Conservation (phyloP, 345 rosid species). For the Syzygium oleosum region DNA sequence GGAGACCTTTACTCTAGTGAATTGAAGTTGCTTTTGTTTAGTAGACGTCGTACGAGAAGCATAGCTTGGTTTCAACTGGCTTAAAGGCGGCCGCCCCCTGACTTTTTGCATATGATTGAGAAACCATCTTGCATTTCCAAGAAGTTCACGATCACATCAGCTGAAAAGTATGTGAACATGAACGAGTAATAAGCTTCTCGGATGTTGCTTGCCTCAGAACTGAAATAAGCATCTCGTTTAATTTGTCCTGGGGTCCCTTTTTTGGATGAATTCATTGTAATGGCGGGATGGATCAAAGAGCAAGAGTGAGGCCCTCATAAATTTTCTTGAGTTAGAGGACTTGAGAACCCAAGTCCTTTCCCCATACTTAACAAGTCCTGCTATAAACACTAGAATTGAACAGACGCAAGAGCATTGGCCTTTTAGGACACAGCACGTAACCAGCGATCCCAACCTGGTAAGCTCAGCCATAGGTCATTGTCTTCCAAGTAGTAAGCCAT, state of each 20-base stretch:
- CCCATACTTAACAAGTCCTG: background rate
- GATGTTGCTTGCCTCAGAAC: background rate
- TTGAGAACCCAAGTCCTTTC: background rate
- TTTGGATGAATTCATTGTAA: background rate
- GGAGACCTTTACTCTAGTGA: background rate
- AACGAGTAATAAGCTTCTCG: background rate
- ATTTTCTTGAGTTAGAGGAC: background rate
- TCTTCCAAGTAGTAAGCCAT: background rate
- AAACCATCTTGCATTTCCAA: background rate
- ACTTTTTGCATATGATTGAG: background rate
- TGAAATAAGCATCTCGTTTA: background rate
- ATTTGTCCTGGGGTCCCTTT: background rate
- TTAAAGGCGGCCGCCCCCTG: background rate
- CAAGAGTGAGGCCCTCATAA: background rate
- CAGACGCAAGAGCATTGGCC: background rate
- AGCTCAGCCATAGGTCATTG: background rate
- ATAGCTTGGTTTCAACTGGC: background rate
- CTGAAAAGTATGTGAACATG: background rate
- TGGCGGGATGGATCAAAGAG: background rate
- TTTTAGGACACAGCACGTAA: background rate
- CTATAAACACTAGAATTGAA: background rate
- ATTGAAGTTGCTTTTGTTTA: background rate
- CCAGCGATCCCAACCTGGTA: background rate
- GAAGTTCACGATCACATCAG: background rate
- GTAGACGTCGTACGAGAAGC: background rate